Evolutionary conservation across 2,329 filamentous ascomycete genomes (phyloP).

Genomic region (Claviceps paspali): DNA sequence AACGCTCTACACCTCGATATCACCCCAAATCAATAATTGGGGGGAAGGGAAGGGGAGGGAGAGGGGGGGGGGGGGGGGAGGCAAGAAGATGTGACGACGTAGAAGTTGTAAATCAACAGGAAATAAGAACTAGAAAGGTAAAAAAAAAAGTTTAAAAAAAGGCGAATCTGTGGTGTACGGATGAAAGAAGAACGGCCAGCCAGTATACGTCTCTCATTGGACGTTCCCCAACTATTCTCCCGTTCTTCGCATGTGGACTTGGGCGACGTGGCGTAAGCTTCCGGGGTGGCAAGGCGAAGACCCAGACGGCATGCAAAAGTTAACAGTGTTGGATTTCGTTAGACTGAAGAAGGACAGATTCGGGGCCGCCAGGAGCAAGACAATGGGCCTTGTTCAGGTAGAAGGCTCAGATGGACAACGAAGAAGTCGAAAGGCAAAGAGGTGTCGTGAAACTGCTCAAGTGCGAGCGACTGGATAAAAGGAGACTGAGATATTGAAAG

Average conservation of each 20-base stretch:
- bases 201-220: constrained; percentile 6
- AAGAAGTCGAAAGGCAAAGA: background rate
- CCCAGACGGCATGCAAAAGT: background rate
- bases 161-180: background rate
- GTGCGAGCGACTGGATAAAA: background rate
- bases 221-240: constrained; percentile 1
- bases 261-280: constrained; percentile 4
- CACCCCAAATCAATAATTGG: background rate
- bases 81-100: background rate
- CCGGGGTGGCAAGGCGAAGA: constrained; percentile 5
- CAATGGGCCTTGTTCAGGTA: background rate
- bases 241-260: constrained; percentile 5
- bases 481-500: background rate
- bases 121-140: background rate
- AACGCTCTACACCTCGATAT: background rate
- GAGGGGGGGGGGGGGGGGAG: no score
- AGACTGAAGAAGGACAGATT: background rate
- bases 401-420: background rate
- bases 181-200: background rate
- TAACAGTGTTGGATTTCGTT: background rate
- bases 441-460: background rate
- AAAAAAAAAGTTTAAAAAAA: background rate
- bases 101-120: background rate
- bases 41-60: no score
- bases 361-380: background rate